phyloP scores from a whole-genome alignment of 352 stramenopile species.

The Blastocystis sp. region DNA sequence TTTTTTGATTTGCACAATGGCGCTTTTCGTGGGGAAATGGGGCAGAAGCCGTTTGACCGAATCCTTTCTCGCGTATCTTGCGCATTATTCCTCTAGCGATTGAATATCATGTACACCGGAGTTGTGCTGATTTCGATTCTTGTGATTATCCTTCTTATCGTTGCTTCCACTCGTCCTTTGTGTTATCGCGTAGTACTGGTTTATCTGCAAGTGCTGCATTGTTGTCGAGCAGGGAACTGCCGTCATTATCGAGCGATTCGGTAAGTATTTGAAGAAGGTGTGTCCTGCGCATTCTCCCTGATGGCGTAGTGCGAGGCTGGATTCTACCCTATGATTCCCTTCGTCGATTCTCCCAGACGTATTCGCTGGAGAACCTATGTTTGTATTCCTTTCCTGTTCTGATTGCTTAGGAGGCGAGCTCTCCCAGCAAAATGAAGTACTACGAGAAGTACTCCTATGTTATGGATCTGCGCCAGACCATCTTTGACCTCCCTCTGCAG shows the following conservation, averaged over 20 bases:
- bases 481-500: slow-evolving; percentile 68
- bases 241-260: slow-evolving; percentile 72
- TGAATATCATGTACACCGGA: not conserved
- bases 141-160: not conserved
- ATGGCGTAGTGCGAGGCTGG: slow-evolving; percentile 68
- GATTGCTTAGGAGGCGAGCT: slow-evolving; percentile 38
- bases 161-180: not conserved
- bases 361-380: slow-evolving; percentile 65
- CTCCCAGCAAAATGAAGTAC: not conserved
- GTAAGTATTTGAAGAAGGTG: slow-evolving; percentile 68
- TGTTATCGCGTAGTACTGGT: slow-evolving; percentile 42
- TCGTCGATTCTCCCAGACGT: slow-evolving; percentile 69
- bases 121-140: not conserved
- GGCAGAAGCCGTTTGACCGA: not conserved
- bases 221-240: slow-evolving; percentile 70
- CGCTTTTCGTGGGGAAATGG: too few relatives aligned
- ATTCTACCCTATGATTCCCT: slow-evolving; percentile 71
- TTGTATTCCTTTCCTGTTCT: not conserved
- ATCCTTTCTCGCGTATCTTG: not conserved
- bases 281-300: not conserved
- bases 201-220: slow-evolving; percentile 53
- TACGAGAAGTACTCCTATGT: not conserved
- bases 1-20: slow-evolving; percentile 34
- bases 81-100: not conserved
- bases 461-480: slow-evolving; percentile 54